Evolutionary conservation across 345 rosid species (phyloP).

Genomic region (Aquilaria malaccensis): DNA sequence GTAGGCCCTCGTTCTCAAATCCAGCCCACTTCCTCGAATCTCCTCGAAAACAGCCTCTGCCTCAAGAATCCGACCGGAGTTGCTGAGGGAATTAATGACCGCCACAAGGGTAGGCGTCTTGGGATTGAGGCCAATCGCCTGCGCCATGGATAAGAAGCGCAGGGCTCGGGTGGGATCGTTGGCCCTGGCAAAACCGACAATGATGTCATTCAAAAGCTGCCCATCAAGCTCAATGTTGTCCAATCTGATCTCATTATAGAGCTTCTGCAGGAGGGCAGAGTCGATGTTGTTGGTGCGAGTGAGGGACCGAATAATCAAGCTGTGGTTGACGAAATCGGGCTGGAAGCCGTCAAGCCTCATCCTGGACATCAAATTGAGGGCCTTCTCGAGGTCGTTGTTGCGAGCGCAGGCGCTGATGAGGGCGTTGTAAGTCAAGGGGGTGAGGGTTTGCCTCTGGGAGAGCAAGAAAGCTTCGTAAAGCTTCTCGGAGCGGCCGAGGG

Average conservation of each 20-base stretch:
- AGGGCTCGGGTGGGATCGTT: conserved; percentile 67
- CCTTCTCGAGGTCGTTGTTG: conserved; percentile 76
- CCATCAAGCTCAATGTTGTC: conserved; percentile 77
- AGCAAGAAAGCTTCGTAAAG: conserved; percentile 90
- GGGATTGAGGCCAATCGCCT: conserved; percentile 59
- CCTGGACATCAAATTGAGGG: conserved; percentile 71
- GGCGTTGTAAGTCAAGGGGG: conserved; percentile 93
- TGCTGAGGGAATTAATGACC: conserved; percentile 54
- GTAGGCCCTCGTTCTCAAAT: conserved; percentile 71
- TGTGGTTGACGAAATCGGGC: conserved; percentile 81
- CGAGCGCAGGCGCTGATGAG: conserved; percentile 84
- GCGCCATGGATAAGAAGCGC: conserved; percentile 62
- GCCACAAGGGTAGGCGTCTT: conserved; percentile 61
- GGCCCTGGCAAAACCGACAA: conserved; percentile 77
- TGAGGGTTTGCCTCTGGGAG: conserved; percentile 62
- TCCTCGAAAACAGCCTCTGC: conserved; percentile 97
- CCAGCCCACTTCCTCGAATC: conserved; percentile 66
- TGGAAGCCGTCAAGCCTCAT: conserved; percentile 88
- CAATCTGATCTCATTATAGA: conserved; percentile 54
- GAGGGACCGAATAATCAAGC: conserved; percentile 70
- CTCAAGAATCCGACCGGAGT: conserved; percentile 55
- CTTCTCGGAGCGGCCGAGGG: conserved; percentile 94
- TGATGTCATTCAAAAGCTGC: conserved; percentile 73
- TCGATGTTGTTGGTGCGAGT: conserved; percentile 61
- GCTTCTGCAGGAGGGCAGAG: conserved; percentile 52